Evolutionary conservation across 768 basidiomycete species (phyloP), one percentile per base, ranked within the genome.

Genomic region (Lanmaoa pseudosensibilis): DNA sequence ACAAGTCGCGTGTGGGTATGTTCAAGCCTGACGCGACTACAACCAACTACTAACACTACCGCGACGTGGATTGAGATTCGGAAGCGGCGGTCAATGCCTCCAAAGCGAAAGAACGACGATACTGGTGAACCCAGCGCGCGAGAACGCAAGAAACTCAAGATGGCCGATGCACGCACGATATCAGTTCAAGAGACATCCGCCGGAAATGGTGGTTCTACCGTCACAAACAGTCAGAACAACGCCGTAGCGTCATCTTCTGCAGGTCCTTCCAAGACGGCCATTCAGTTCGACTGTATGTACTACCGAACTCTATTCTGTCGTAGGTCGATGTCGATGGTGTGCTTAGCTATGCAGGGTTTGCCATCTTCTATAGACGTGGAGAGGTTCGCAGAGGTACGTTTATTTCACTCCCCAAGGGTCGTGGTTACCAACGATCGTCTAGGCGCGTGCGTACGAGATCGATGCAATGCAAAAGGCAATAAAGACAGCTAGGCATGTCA

Each of bases 371-470:
- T 98, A 52, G 90, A 95, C 64, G 88, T 96, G 23, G 94, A 96
- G 67, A 87, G 82, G 67, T 96, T 98, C 69, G 82, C 87, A 18
- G 87, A 94, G 78, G 94, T 91, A 46, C 23, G 75, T 34, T 30
- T 37, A 10, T 21, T 47, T 32, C n/a, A 10, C 13, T 33, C 9
- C 13, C 27, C 16, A 47, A n/a, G n/a, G 25, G 6, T 18, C 21
- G 5, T 55, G 60, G 39, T 58, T 53, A 49, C 23, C 30, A 41
- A 54, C 33, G 25, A 16, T 30, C 38, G 10, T 21, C n/a, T 55
- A 97, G 92, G 84, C 92, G 16, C 82, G 94, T 56, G 81, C 86
- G 8, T 92, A 92, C 66, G 96, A 99, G 74, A 94, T 98, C 56
- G 77, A 83, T 46, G 89, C 94, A 0, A 94, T 99, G 88, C 86